Conservation (phyloP, 2,329 filamentous ascomycete species). For the Colletotrichum gloeosporioides region DNA sequence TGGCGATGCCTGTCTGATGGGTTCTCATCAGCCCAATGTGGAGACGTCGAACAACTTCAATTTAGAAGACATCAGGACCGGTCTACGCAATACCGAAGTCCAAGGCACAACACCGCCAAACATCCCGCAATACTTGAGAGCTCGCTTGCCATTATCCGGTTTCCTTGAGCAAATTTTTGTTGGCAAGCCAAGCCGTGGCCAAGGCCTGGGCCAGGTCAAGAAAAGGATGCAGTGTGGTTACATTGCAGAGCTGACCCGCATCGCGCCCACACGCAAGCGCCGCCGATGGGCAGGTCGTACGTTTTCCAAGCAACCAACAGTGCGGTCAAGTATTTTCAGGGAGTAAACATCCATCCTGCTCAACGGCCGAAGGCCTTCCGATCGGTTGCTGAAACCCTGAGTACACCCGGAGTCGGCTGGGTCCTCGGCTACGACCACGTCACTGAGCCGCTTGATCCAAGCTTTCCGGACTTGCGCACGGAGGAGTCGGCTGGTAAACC, state of each 20-base stretch:
- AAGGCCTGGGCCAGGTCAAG: not conserved
- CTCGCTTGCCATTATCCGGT: not conserved
- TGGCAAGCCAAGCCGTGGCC: not conserved
- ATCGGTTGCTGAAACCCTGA: not conserved
- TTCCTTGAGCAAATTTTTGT: not conserved
- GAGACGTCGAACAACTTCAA: conserved; percentile 5
- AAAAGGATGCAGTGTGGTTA: conserved; percentile 8
- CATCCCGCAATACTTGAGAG: not conserved
- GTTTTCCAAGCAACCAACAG: not conserved
- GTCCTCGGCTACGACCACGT: not conserved
- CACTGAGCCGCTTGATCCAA: conserved; percentile 11
- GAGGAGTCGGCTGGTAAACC: not conserved
- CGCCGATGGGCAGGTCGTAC: not conserved
- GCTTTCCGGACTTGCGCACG: conserved; percentile 3
- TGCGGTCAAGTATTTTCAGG: not conserved
- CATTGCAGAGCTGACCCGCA: conserved; percentile 17
- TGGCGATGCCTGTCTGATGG: conserved; percentile 7
- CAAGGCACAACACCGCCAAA: not conserved
- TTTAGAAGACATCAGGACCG: not conserved
- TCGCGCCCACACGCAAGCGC: not conserved
- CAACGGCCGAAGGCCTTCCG: not conserved
- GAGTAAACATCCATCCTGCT: not conserved
- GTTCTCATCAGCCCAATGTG: conserved; percentile 9
- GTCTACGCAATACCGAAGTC: not conserved
- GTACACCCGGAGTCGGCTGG: not conserved